These are phyloP conservation scores for Crataegus laevigata DNA, from an alignment of 306 rosid genomes.

Conservation along the genomic window DNA sequence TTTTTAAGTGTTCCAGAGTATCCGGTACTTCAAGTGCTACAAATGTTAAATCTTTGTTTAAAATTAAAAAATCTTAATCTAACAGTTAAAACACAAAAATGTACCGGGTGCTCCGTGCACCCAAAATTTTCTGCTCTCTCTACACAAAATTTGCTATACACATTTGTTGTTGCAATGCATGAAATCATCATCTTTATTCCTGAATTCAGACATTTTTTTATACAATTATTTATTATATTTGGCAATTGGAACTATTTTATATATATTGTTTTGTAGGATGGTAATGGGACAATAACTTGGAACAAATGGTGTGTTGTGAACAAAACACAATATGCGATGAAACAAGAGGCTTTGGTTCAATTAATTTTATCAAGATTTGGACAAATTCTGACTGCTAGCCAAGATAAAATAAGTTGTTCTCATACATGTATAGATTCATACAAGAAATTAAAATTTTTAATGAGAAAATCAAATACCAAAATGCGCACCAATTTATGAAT, in stretches of 20 bases:
- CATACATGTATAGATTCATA: not conserved
- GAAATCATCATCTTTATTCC: not conserved
- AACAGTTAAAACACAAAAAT: no score
- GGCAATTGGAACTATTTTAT: no score
- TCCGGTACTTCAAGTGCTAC: no score
- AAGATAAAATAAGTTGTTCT: not conserved
- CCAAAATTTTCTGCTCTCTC: not conserved
- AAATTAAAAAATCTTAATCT: no score
- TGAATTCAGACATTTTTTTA: not conserved
- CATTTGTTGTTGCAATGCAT: not conserved
- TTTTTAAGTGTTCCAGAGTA: no score
- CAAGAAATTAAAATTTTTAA: not conserved
- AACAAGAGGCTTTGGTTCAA: not conserved
- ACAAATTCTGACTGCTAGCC: not conserved
- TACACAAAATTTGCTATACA: not conserved
- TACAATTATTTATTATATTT: no score
- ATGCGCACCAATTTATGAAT: not conserved
- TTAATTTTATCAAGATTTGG: not conserved
- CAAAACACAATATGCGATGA: not conserved
- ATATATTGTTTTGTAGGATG: not conserved
- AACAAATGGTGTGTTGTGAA: not conserved
- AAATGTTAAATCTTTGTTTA: no score
- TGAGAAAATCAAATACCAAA: not conserved
- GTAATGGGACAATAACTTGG: conserved; percentile 16
- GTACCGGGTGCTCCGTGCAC: no score